A percentile compares a stretch with the other conserved stretches of the same genome.
Conservation (phyloP, 148 eudicot species). For the Persicaria tinctoria region DNA sequence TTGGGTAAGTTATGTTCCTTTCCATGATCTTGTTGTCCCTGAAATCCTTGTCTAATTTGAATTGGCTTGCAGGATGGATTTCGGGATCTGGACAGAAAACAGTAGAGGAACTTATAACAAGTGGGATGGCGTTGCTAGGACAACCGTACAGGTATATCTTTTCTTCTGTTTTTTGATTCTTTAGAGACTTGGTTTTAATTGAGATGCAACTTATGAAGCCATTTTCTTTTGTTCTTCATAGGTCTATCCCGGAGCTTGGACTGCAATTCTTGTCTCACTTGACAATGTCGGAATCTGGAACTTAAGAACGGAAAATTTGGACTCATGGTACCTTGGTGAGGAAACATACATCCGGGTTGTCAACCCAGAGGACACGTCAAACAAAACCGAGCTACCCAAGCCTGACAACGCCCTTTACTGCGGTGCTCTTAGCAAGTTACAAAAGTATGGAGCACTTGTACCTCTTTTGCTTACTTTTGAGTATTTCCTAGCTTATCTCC, state of each 20-base stretch:
- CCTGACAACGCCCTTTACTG: slow-evolving; percentile 84
- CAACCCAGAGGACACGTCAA: slow-evolving; percentile 52
- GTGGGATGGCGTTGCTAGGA: slow-evolving; percentile 97
- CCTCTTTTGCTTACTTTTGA: neutral
- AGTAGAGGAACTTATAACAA: slow-evolving; percentile 97
- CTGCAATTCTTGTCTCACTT: slow-evolving; percentile 79
- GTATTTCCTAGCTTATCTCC: neutral
- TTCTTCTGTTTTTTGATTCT: neutral
- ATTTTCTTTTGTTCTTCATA: slow-evolving; percentile 17
- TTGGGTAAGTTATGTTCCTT: slow-evolving; percentile 54
- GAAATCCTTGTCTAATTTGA: neutral
- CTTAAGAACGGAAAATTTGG: slow-evolving; percentile 83
- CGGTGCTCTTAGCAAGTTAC: slow-evolving; percentile 63
- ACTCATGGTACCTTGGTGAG: slow-evolving; percentile 95
- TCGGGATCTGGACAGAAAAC: slow-evolving; percentile 79
- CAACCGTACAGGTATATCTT: slow-evolving; percentile 67
- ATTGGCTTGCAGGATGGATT: slow-evolving; percentile 65
- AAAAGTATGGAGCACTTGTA: slow-evolving; percentile 45
- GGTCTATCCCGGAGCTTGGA: slow-evolving; percentile 99
- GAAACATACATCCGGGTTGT: slow-evolving; percentile 80
- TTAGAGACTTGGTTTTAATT: too few relatives aligned
- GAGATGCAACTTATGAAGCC: neutral
- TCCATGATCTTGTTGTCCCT: neutral
- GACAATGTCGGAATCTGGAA: slow-evolving; percentile 97
- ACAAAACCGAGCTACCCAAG: slow-evolving; percentile 68